Evolutionary conservation across 768 basidiomycete species (phyloP).

Genomic region (Neoboletus magnificus): DNA sequence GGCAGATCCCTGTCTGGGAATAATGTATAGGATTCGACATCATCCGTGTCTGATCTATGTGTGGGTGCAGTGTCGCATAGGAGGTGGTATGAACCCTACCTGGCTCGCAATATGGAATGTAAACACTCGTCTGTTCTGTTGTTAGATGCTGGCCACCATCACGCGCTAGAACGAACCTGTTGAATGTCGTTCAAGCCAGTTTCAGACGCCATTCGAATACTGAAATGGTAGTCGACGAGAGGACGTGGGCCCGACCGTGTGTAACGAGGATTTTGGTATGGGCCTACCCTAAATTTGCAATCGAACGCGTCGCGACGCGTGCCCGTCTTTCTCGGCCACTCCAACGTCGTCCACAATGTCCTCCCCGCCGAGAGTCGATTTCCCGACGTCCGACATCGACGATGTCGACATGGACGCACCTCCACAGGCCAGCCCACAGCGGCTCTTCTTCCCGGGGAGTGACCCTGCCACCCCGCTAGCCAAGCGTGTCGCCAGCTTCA

Average conservation of each 20-base stretch:
- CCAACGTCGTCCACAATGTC: slow-evolving; percentile 41
- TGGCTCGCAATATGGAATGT: slow-evolving; percentile 25
- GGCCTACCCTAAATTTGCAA: slow-evolving; percentile 47
- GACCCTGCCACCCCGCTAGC: slow-evolving; percentile 44
- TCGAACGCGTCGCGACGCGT: slow-evolving; percentile 57
- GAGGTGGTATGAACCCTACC: slow-evolving; percentile 15
- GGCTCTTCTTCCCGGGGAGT: slow-evolving; percentile 33
- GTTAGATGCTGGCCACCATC: slow-evolving; percentile 3
- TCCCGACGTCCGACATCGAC: slow-evolving; percentile 56
- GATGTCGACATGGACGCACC: slow-evolving; percentile 53
- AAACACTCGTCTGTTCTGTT: slow-evolving; percentile 24
- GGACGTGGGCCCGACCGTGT: not conserved
- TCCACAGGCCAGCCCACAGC: slow-evolving; percentile 12
- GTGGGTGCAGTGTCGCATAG: not conserved
- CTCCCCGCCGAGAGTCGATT: slow-evolving; percentile 61
- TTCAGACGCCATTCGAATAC: slow-evolving; percentile 12
- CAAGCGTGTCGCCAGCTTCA: slow-evolving; percentile 33
- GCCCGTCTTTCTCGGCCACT: slow-evolving; percentile 13
- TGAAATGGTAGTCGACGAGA: not conserved
- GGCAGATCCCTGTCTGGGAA: slow-evolving; percentile 30
- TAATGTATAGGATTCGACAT: slow-evolving; percentile 22
- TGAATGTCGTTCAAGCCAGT: slow-evolving; percentile 21
- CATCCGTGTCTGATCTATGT: slow-evolving; percentile 10
- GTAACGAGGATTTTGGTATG: not conserved
- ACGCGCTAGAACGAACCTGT: slow-evolving; percentile 21